These are phyloP conservation scores for Ogataea pilisensis DNA, from an alignment of 805 yeast genomes.

Conservation along the genomic window DNA sequence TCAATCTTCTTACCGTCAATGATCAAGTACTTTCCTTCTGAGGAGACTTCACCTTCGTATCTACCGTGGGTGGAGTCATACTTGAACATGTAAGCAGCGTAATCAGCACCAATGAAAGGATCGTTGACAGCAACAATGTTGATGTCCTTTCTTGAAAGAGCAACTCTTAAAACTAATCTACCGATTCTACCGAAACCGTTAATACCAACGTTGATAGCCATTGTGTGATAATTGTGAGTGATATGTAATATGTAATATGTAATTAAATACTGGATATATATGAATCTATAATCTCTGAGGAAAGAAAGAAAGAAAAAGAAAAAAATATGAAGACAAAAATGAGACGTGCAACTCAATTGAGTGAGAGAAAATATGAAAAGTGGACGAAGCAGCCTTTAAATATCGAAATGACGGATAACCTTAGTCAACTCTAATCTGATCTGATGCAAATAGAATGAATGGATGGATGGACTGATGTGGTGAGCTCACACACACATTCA, in stretches of 20 bases:
- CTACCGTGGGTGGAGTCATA: conserved; percentile 92
- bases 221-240: conserved; percentile 19
- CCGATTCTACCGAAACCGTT: conserved; percentile 96
- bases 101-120: conserved; percentile 85
- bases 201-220: conserved; percentile 76
- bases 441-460: too few species aligned
- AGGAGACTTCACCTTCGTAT: conserved; percentile 68
- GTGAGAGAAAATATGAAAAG: neutral
- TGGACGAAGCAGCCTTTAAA: conserved; percentile 2
- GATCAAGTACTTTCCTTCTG: conserved; percentile 54
- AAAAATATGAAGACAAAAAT: too few species aligned
- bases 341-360: too few species aligned
- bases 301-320: neutral
- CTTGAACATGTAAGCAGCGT: conserved; percentile 94
- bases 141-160: conserved; percentile 68
- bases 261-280: neutral
- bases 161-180: conserved; percentile 82
- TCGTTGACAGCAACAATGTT: conserved; percentile 86
- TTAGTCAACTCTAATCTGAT: too few species aligned
- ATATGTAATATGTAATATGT: too few species aligned
- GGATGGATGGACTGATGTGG: too few species aligned
- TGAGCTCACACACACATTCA: too few species aligned
- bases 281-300: neutral
- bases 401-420: too few species aligned
- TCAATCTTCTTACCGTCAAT: conserved; percentile 65